Evolutionary conservation across 208 protist genomes (phyloP).

Genomic region (Wallacemonas sp.): DNA sequence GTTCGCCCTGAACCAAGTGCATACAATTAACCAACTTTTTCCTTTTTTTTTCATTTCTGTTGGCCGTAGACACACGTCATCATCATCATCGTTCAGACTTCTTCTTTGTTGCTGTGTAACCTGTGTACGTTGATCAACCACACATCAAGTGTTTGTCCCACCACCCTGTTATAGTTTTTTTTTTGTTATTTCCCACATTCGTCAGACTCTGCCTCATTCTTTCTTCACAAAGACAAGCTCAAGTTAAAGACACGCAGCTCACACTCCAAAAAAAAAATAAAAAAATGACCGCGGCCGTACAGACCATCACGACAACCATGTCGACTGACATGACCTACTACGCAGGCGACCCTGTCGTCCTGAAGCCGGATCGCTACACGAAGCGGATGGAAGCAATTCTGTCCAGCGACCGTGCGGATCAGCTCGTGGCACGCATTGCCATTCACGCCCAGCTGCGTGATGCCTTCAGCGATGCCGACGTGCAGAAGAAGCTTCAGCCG

Average conservation of each 20-base stretch:
- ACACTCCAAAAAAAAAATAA: neutral
- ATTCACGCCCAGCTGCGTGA: constrained; percentile 82
- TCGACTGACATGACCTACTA: constrained; percentile 80
- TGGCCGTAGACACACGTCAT: constrained; percentile 16
- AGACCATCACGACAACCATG: constrained; percentile 57
- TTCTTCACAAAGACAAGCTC: neutral
- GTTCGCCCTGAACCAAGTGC: constrained; percentile 10
- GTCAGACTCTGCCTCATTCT: neutral
- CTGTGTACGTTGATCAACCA: neutral
- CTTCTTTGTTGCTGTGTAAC: too few relatives aligned
- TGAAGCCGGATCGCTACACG: constrained; percentile 46
- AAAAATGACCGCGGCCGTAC: constrained; percentile 52
- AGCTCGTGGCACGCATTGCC: constrained; percentile 66
- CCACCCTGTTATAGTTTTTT: too few relatives aligned
- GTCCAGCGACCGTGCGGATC: constrained; percentile 50
- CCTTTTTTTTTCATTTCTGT: constrained; percentile 7
- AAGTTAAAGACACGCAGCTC: neutral
- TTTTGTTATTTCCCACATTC: neutral
- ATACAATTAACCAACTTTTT: constrained; percentile 3
- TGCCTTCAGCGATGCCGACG: constrained; percentile 53
- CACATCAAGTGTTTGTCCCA: too few relatives aligned
- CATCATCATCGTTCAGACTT: too few relatives aligned
- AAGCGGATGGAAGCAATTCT: constrained; percentile 49
- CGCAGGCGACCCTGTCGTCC: constrained; percentile 62
- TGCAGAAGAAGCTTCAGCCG: constrained; percentile 55